Percentiles rank a stretch among this genome's conserved stretches.
phyloP scores from a whole-genome alignment of 2,329 filamentous ascomycete genomes.

The Raffaelea albimanens region DNA sequence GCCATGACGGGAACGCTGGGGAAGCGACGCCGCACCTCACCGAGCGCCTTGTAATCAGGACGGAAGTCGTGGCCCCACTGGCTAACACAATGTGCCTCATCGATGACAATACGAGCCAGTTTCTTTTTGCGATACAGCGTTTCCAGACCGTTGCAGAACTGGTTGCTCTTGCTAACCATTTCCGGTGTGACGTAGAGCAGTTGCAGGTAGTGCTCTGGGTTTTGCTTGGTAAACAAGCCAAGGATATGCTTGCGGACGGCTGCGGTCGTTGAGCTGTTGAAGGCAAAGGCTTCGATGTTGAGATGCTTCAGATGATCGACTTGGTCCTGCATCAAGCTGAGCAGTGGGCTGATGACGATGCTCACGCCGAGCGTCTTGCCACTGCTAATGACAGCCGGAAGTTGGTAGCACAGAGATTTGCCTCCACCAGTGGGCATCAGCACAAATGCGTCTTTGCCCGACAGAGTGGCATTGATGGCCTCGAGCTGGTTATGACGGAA shows the following conservation, averaged over 20 bases:
- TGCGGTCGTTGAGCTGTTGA: slow-evolving; percentile 66
- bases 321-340: slow-evolving; percentile 97
- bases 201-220: slow-evolving; percentile 70
- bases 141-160: slow-evolving; percentile 56
- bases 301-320: slow-evolving; percentile 70
- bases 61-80: slow-evolving; percentile 99
- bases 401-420: slow-evolving; percentile 93
- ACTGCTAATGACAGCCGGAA: slow-evolving; percentile 74
- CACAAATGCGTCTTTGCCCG: slow-evolving; percentile 83
- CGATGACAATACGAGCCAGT: slow-evolving; percentile 86
- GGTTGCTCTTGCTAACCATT: slow-evolving; percentile 78
- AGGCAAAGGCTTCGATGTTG: slow-evolving; percentile 67
- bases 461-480: slow-evolving; percentile 87
- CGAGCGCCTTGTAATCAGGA: slow-evolving; percentile 85
- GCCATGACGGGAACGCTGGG: slow-evolving; percentile 84
- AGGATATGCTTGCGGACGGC: slow-evolving; percentile 59
- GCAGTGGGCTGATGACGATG: slow-evolving; percentile 84
- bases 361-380: slow-evolving; percentile 82
- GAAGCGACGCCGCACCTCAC: slow-evolving; percentile 62
- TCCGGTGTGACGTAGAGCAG: slow-evolving; percentile 94
- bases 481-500: slow-evolving; percentile 90
- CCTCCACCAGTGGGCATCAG: slow-evolving; percentile 97
- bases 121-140: slow-evolving; percentile 59
- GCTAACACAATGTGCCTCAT: slow-evolving; percentile 98
- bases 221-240: slow-evolving; percentile 47